Evolutionary conservation across 2,329 filamentous ascomycete genomes (phyloP).

Genomic region (Pseudogymnoascus sp.): DNA sequence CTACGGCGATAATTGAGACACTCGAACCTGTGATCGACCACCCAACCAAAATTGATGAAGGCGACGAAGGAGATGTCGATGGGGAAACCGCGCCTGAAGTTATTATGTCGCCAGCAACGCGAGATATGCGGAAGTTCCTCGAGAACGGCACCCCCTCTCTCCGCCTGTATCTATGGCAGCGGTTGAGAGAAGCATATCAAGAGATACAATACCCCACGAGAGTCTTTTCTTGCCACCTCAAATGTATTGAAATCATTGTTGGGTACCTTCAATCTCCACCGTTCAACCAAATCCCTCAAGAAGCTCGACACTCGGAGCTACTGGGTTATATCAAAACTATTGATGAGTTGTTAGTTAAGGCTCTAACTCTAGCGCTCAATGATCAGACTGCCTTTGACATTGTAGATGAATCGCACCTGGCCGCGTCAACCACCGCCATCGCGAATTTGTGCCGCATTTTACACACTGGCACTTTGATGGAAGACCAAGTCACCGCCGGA

Average conservation of each 20-base stretch:
- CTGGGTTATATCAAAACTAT: slow-evolving; percentile 70
- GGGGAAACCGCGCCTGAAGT: slow-evolving; percentile 12
- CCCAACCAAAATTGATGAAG: slow-evolving; percentile 21
- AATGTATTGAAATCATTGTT: slow-evolving; percentile 76
- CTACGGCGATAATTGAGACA: slow-evolving; percentile 78
- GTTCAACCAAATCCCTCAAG: slow-evolving; percentile 44
- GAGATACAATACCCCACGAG: slow-evolving; percentile 80
- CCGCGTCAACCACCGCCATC: slow-evolving; percentile 61
- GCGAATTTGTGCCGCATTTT: slow-evolving; percentile 64
- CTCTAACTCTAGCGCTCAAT: slow-evolving; percentile 60
- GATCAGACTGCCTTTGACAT: slow-evolving; percentile 70
- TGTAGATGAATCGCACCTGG: slow-evolving; percentile 70
- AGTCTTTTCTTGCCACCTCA: slow-evolving; percentile 76
- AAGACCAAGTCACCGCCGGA: slow-evolving; percentile 77
- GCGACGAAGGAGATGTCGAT: slow-evolving; percentile 17
- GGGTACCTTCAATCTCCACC: slow-evolving; percentile 55
- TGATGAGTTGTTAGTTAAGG: slow-evolving; percentile 64
- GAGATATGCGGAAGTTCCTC: slow-evolving; percentile 79
- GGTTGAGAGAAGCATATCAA: slow-evolving; percentile 81
- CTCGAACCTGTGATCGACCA: slow-evolving; percentile 80
- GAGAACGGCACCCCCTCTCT: slow-evolving; percentile 72
- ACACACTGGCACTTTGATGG: slow-evolving; percentile 70
- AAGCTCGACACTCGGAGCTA: slow-evolving; percentile 60
- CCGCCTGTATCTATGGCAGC: slow-evolving; percentile 79
- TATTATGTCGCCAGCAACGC: slow-evolving; percentile 37